phyloP scores from a whole-genome alignment of 2,329 filamentous ascomycete genomes.

The Curvularia sp. region DNA sequence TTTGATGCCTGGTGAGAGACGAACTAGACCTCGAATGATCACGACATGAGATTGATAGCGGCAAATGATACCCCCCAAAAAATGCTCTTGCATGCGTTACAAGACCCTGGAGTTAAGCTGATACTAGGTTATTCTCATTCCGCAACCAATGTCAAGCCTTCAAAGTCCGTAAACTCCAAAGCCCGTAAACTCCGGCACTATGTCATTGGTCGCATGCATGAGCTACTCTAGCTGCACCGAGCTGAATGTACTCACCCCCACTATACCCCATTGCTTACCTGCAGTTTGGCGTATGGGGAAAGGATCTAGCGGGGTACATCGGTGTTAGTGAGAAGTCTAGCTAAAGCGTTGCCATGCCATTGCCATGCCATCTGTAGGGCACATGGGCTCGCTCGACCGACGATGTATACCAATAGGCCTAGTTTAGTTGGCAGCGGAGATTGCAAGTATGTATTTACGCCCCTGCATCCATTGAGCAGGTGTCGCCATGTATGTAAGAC shows the following conservation, averaged over 20 bases:
- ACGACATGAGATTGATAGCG: neutral
- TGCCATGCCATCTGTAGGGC: neutral
- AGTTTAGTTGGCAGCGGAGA: neutral
- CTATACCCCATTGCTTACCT: neutral
- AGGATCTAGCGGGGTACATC: neutral
- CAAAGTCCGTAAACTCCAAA: neutral
- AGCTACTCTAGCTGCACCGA: neutral
- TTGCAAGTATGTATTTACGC: neutral
- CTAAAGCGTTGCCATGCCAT: neutral
- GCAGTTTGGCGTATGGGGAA: neutral
- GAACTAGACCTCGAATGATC: neutral
- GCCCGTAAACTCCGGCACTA: neutral
- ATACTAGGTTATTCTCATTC: neutral
- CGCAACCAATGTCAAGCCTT: neutral
- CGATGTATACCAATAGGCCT: neutral
- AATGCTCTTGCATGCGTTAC: neutral
- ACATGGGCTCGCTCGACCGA: neutral
- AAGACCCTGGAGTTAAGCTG: no score
- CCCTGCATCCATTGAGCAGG: neutral
- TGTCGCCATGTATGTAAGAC: neutral
- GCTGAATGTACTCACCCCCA: neutral
- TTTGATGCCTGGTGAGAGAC: conserved; percentile 83
- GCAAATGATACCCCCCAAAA: conserved; percentile 4
- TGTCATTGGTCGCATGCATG: neutral
- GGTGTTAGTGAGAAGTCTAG: neutral